These are phyloP conservation scores for Sporothrix protearum DNA, from an alignment of 2,329 filamentous ascomycete species.

Conservation along the genomic window DNA sequence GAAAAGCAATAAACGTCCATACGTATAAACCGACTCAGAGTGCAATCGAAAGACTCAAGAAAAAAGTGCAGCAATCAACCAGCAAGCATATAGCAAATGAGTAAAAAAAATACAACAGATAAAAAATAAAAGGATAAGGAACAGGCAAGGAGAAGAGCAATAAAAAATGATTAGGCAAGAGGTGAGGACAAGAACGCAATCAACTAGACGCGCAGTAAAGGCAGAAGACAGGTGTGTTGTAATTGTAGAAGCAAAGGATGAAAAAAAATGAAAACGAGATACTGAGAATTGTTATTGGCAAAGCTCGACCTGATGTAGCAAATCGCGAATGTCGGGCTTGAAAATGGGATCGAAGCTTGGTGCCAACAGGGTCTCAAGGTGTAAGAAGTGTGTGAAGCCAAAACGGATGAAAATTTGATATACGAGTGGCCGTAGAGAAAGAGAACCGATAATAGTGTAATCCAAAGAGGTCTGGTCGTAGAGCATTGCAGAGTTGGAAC, in stretches of 20 bases:
- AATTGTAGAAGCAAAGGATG: background rate
- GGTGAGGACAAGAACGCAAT: background rate
- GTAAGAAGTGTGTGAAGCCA: background rate
- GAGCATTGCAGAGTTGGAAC: background rate
- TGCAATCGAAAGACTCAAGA: background rate
- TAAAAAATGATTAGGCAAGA: conserved; percentile 24
- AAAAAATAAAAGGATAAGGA: conserved; percentile 25
- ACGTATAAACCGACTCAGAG: background rate
- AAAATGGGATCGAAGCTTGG: background rate
- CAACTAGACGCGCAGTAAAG: background rate
- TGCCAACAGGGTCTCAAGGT: background rate
- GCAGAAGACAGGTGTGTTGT: background rate
- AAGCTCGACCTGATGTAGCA: background rate
- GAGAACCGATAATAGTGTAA: background rate
- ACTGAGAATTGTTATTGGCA: background rate
- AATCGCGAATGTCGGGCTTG: background rate
- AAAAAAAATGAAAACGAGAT: background rate
- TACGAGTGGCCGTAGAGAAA: conserved; percentile 9
- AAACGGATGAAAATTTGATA: background rate
- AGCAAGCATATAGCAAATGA: background rate
- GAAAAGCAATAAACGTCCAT: background rate
- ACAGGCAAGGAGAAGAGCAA: conserved; percentile 15
- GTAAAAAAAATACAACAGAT: background rate
- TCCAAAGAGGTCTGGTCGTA: background rate
- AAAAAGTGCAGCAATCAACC: background rate